Conservation (phyloP, 2,329 filamentous ascomycete genomes). For the Neonectria punicea region DNA sequence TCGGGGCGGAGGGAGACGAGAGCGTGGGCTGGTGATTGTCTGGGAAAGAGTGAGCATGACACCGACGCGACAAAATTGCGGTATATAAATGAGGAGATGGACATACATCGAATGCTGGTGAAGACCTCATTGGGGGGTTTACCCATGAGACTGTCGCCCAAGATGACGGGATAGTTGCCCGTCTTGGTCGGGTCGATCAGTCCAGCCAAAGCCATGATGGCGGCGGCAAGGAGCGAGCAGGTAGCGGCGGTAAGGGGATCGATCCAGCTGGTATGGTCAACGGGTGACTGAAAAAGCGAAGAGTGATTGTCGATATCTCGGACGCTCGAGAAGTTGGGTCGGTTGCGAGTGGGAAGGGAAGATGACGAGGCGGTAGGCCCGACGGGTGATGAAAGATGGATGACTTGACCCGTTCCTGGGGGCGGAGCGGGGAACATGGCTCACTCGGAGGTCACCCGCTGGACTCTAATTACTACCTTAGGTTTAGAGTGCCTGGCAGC, state of each 20-base stretch:
- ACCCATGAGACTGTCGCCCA: conserved; percentile 70
- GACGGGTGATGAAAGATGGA: neutral
- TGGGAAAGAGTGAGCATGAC: conserved; percentile 43
- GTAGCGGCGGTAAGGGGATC: neutral
- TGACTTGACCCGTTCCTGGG: neutral
- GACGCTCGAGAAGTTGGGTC: neutral
- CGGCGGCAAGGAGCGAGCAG: neutral
- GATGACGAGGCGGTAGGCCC: neutral
- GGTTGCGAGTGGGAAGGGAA: neutral
- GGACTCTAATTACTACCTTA: neutral
- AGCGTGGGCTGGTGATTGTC: conserved; percentile 71
- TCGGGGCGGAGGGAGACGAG: conserved; percentile 60
- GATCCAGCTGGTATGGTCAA: neutral
- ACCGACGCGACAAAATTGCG: neutral
- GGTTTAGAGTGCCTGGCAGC: neutral
- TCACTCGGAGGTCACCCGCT: neutral
- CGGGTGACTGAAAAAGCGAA: neutral
- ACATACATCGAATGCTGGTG: conserved; percentile 69
- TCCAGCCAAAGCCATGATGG: conserved; percentile 46
- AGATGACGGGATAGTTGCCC: conserved; percentile 70
- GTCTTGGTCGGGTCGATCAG: conserved; percentile 69
- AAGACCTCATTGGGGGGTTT: conserved; percentile 67
- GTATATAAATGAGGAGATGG: neutral
- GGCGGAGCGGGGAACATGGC: neutral
- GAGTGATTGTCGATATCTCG: neutral